Evolutionary conservation across 2,329 filamentous ascomycete genomes (phyloP), one percentile per base, ranked within the genome.

Genomic region (Aspergillus clavatus): DNA sequence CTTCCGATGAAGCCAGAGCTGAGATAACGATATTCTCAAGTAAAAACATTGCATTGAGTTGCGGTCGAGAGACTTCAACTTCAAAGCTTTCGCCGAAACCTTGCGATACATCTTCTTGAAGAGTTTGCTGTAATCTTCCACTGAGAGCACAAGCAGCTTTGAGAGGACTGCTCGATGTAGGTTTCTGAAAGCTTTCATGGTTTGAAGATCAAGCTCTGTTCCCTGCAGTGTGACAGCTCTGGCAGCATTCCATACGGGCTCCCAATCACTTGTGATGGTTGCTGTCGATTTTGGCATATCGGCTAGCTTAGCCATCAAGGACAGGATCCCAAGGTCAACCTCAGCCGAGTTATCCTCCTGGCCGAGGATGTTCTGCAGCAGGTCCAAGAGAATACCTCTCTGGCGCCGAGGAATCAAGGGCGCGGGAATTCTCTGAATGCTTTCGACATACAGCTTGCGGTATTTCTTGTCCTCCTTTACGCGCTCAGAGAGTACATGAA

Each of bases 221-320:
- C 60, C 61, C 19, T 60, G 50, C 7, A 70, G 41, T 29, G 54
- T 51, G 37, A 70, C 54, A n/a, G 60, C 56, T 45, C 61, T 61
- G 19, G 66, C 65, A 21, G 64, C 57, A 26, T 60, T 62, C 62
- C 66, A 71, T 27, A 66, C 55, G 4, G 60, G 60, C 19, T 66
- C 62, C 56, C 60, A 62, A 37, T 67, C 62, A 38, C 57, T 61
- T 7, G 64, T 69, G 19, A 70, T 38, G 14, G 52, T 49, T 5
- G 66, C 66, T 27, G 65, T 53, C 7, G 62, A 67, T 46, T 70
- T 71, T 3, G 68, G 60, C 58, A 67, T 62, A n/a, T 63, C 60
- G 4, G 66, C 60, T 37, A 71, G 43, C 26, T 64, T 69, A 0
- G 67, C 65, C 64, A 71, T 68, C 48, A 71, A 54, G 4, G 66